These are phyloP conservation scores for Fusarium graminum DNA, from an alignment of 2,329 filamentous ascomycete species.

Conservation along the genomic window DNA sequence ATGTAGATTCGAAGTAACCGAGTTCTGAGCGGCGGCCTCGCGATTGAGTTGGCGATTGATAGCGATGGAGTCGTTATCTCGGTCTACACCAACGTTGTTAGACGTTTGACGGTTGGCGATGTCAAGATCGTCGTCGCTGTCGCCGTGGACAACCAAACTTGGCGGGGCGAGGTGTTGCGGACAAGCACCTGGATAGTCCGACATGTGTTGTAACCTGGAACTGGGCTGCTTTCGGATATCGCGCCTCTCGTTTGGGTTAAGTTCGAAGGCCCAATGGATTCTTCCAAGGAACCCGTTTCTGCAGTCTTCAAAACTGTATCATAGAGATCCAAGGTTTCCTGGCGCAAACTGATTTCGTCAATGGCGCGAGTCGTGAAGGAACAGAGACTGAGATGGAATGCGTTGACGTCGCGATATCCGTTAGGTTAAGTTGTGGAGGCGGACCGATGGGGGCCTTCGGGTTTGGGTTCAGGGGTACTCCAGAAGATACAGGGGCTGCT, in stretches of 20 bases:
- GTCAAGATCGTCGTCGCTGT: constrained; percentile 37
- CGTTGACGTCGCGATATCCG: constrained; percentile 39
- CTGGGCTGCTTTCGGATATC: constrained; percentile 37
- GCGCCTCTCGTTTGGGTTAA: constrained; percentile 32
- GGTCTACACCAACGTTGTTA: constrained; percentile 22
- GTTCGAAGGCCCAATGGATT: constrained; percentile 17
- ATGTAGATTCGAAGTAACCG: constrained; percentile 36
- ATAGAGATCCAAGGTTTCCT: constrained; percentile 19
- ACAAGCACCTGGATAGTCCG: constrained; percentile 41
- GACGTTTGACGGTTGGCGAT: constrained; percentile 11
- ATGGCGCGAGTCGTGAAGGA: constrained; percentile 29
- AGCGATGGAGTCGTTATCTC: constrained; percentile 24
- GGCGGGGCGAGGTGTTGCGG: constrained; percentile 44
- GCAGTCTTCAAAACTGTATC: constrained; percentile 7
- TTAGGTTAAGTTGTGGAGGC: constrained; percentile 31
- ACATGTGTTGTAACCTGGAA: constrained; percentile 36
- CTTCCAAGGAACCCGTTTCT: constrained; percentile 9
- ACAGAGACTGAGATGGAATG: constrained; percentile 33
- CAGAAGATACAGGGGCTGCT: constrained; percentile 36
- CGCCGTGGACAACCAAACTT: constrained; percentile 45
- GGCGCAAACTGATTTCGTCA: constrained; percentile 32
- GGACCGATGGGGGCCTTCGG: constrained; percentile 29
- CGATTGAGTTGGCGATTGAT: constrained; percentile 32
- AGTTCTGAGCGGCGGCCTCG: constrained; percentile 38
- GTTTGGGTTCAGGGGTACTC: constrained; percentile 42